These are phyloP conservation scores for Hypoxylon sp. DNA, from an alignment of 2,329 filamentous ascomycete genomes.

Conservation along the genomic window DNA sequence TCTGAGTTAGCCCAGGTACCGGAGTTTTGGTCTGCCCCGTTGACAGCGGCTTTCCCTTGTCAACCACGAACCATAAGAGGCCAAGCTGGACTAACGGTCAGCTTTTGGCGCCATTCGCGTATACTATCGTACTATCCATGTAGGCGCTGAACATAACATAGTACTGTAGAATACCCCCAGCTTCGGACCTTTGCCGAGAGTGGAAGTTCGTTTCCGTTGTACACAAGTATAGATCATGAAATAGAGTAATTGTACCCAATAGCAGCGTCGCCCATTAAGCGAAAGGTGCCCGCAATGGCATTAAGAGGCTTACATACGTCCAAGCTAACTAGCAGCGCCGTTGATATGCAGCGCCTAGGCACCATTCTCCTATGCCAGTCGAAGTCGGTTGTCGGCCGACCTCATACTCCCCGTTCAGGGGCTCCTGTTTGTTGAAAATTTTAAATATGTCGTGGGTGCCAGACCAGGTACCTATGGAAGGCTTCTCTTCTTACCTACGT, in stretches of 20 bases:
- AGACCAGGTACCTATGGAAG: constrained; percentile 11
- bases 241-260: constrained; percentile 31
- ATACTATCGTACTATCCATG: constrained; percentile 7
- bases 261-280: constrained; percentile 18
- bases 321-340: constrained; percentile 26
- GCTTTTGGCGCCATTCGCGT: constrained; percentile 13
- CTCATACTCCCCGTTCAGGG: constrained; percentile 31
- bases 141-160: constrained; percentile 7
- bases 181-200: constrained; percentile 29
- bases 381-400: constrained; percentile 17
- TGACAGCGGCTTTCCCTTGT: constrained; percentile 21
- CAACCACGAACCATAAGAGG: constrained; percentile 20
- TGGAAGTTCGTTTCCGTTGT: constrained; percentile 33
- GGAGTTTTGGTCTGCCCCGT: constrained; percentile 14
- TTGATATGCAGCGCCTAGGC: constrained; percentile 26
- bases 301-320: constrained; percentile 22
- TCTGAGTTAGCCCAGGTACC: constrained; percentile 33
- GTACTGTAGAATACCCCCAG: constrained; percentile 23
- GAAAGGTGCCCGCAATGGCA: constrained; percentile 21
- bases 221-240: constrained; percentile 20
- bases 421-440: constrained; percentile 15
- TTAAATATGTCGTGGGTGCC: constrained; percentile 35
- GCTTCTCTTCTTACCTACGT: constrained; percentile 37
- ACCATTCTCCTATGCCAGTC: not conserved
- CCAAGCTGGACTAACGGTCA: constrained; percentile 27